Evolutionary conservation across 148 eudicot species (phyloP).

Genomic region (Rhododendron molle): DNA sequence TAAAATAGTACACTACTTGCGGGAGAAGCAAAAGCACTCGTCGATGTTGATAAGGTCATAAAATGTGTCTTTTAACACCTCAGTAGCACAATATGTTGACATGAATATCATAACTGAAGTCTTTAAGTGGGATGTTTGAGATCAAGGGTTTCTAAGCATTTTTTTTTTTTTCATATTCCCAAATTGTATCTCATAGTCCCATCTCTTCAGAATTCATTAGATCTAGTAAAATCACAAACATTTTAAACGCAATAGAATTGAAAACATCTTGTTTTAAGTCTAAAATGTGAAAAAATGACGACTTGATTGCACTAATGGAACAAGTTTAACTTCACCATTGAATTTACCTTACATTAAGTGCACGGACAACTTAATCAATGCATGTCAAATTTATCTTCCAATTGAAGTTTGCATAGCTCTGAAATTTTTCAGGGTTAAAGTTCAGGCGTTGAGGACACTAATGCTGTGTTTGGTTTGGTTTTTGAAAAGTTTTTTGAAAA

Average conservation of each 20-base stretch:
- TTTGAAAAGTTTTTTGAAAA: no score
- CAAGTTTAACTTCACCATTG: neutral
- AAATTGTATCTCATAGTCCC: neutral
- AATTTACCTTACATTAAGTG: neutral
- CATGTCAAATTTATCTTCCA: neutral
- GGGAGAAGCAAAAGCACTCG: neutral
- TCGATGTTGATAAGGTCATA: neutral
- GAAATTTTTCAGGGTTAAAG: neutral
- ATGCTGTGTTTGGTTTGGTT: no score
- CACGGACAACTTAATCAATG: neutral
- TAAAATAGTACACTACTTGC: neutral
- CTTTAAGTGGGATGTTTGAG: neutral
- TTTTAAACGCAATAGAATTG: neutral
- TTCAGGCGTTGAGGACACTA: neutral
- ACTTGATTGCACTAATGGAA: neutral
- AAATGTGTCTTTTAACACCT: neutral
- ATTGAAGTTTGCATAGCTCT: neutral
- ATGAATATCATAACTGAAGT: neutral
- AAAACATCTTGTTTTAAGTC: neutral
- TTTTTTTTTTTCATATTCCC: neutral
- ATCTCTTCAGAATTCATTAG: neutral
- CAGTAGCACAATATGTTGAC: neutral
- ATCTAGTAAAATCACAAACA: neutral
- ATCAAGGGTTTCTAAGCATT: neutral
- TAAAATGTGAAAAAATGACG: neutral